Evolutionary conservation across 129 eudicot species (phyloP), one percentile per base, ranked within the genome.

Genomic region (Flaveria trinervia): DNA sequence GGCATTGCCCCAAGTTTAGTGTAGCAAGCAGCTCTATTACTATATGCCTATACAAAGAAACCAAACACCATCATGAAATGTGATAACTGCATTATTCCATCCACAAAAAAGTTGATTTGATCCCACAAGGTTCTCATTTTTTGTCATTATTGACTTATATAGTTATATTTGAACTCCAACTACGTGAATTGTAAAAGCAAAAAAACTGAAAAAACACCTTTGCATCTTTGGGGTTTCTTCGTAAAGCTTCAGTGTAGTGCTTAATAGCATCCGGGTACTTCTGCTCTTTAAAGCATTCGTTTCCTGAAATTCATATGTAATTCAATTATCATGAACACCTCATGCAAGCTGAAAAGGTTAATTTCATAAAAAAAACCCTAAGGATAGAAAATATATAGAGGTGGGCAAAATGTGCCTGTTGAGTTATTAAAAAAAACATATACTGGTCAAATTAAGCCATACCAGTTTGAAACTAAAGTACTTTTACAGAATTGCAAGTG

Each of bases 21-120:
- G 84, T 95, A 95, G 65, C 92, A 85, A 61, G 99, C 99, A 57
- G 99, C 99, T 51, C 99, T 83, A 43, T 95, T 95, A 74, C 99
- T 95, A 65, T 91, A 91, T 15, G 92, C 90, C 99, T 95, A 64
- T 48, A 33, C 45, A 45, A 15, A 33, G 10, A 45, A 80, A 71
- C 33, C 49, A 55, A 39, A 11, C 8, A 44, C 12, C 78, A 70
- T 22, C 61, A 33, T 16, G 39, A 71, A 60, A 50, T 56, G 71
- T 14, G 11, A 23, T 55, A 14, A 22, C 30, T 9, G 14, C 30
- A 14, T 43, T 5, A 14, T 28, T 26, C 43, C 17, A 62, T 13
- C 17, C 17, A 28, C 9, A 28, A 30, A 62, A 1, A 6, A 14
- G 18, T 26, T 30, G 5, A 26, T 62, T 28, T 28, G 68, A 62